A percentile compares a stretch with the other conserved stretches of the same genome.
Conservation (phyloP, 1,139 yeast genomes). For the Debaryomyces coudertii region DNA sequence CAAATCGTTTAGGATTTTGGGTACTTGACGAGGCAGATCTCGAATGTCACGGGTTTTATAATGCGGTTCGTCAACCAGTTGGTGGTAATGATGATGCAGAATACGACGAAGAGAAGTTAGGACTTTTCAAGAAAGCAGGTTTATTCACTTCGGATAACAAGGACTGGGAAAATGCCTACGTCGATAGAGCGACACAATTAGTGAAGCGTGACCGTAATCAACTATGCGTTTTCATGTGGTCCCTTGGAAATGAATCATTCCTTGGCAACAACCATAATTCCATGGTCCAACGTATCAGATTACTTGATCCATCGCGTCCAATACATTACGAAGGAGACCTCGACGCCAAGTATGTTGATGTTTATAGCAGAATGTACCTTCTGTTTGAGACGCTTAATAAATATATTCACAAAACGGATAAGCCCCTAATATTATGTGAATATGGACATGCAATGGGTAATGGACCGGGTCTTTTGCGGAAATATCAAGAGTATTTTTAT, state of each 20-base stretch:
- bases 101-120: constrained; percentile 13
- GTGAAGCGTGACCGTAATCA: constrained; percentile 35
- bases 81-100: constrained; percentile 17
- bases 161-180: constrained; percentile 32
- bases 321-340: constrained; percentile 28
- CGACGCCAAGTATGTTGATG: no score
- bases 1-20: constrained; percentile 32
- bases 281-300: constrained; percentile 28
- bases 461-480: constrained; percentile 36
- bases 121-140: constrained; percentile 14
- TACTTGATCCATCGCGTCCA: constrained; percentile 27
- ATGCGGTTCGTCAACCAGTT: constrained; percentile 17
- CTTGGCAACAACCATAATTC: constrained; percentile 33
- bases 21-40: constrained; percentile 40
- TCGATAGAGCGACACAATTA: constrained; percentile 34
- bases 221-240: constrained; percentile 37
- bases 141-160: constrained; percentile 31
- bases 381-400: constrained; percentile 22
- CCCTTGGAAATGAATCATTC: constrained; percentile 39
- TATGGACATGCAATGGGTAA: constrained; percentile 43
- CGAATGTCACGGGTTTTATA: constrained; percentile 38
- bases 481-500: constrained; percentile 33
- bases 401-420: constrained; percentile 20
- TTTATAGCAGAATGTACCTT: constrained; percentile 36
- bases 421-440: constrained; percentile 37